Percentiles rank a stretch among this genome's conserved stretches.
Conservation (phyloP, 257 asterid genomes). For the Galeopsis tetrahit region DNA sequence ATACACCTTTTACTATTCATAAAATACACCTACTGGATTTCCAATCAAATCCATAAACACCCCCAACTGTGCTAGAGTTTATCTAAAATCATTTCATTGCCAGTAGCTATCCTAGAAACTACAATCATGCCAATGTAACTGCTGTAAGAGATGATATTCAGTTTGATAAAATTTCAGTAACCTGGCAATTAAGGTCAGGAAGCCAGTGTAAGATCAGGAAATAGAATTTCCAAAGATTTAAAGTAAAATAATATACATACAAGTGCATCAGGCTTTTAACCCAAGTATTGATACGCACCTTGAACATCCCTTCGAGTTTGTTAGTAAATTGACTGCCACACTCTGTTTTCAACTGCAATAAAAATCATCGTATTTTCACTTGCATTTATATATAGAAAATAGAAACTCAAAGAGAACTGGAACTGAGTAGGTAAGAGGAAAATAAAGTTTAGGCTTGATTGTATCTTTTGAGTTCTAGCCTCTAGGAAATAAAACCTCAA, state of each 20-base stretch:
- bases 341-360: slow-evolving; percentile 91
- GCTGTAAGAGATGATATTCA: slow-evolving; percentile 25
- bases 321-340: slow-evolving; percentile 98
- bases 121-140: background rate
- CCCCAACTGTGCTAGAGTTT: background rate
- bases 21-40: background rate
- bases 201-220: background rate
- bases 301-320: slow-evolving; percentile 98
- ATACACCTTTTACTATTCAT: background rate
- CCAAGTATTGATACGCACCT: slow-evolving; percentile 53
- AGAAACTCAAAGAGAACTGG: background rate
- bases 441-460: slow-evolving; percentile 13
- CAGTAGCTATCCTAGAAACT: background rate
- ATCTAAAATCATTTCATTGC: background rate
- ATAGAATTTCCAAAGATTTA: background rate
- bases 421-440: slow-evolving; percentile 24
- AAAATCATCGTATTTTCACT: slow-evolving; percentile 28
- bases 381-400: slow-evolving; percentile 22
- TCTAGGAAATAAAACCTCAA: too few species aligned
- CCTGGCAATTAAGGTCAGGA: background rate
- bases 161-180: slow-evolving; percentile 16
- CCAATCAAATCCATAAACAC: background rate
- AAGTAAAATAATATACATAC: slow-evolving; percentile 7
- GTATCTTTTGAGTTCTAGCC: too few species aligned
- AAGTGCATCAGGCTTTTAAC: slow-evolving; percentile 22